Evolutionary conservation across 2,329 filamentous ascomycete species (phyloP), one percentile per base, ranked within the genome.

Genomic region (Periconia digitata): DNA sequence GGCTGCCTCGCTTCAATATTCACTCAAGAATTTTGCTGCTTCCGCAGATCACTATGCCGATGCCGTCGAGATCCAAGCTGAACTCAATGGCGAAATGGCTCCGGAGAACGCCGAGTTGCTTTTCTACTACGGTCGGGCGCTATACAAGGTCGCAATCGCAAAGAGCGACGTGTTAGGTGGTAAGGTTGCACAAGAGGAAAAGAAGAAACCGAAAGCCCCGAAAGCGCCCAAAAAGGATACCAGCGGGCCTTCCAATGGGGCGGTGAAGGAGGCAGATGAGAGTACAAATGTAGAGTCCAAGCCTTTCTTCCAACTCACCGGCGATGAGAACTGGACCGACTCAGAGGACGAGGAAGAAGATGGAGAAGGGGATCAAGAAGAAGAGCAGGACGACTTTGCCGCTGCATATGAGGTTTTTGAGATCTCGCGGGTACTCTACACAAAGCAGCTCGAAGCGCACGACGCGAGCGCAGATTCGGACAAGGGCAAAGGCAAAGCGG

Each of bases 151-250:
- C 51, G 94, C 92, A 23, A 89, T 97, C 70, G 86, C 85, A 70
- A 96, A 95, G 73, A 96, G 91, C 67, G 92, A 97, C 66, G 92
- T 99, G 20, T 79, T 99, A 29, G 94, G 94, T 48, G 89, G 88
- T 27, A 88, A 87, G 64, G 87, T 92, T 17, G 80, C 82, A 13
- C 75, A 79, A 2, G 78, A 79, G 38, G 75, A 78, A 71, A 82
- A 67, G 74, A 80, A 64, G 71, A 82, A 66, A 74, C 53, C 61
- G 3, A 75, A 77, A 65, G 72, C 74, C 51, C 74, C 76, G 49
- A 80, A 78, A 63, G 73, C 71, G 44, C 66, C 55, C 60, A 72
- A 54, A 63, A 64, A 48, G 65, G 52, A 75, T 69, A 62, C 67
- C 56, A 43, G 70, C 58, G 51, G 73, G 44, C 63, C 61, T 18